These are phyloP conservation scores for Parachlorella kessleri DNA, from an alignment of 139 green algal species.

Conservation along the genomic window DNA sequence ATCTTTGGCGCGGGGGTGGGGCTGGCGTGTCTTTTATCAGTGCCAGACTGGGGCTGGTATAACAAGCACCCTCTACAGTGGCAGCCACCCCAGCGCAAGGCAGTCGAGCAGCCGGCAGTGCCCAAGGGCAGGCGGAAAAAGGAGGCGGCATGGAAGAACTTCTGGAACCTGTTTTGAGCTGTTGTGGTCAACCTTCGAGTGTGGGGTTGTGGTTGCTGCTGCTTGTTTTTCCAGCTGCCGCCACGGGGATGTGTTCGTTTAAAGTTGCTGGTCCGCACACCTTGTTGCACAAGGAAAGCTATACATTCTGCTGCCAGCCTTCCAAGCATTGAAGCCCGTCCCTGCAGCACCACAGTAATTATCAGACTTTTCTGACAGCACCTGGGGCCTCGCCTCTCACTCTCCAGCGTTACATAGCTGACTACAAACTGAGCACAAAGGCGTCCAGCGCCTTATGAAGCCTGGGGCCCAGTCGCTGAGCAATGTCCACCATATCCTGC, in stretches of 20 bases:
- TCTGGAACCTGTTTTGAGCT: background rate
- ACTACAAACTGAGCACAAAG: too few species aligned
- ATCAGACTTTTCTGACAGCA: too few species aligned
- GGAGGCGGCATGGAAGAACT: background rate
- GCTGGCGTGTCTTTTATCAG: constrained; percentile 8
- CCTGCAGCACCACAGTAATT: too few species aligned
- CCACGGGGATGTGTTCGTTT: too few species aligned
- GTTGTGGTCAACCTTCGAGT: background rate
- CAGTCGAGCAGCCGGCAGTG: background rate
- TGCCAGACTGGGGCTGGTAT: constrained; percentile 38
- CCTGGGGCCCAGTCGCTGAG: constrained; percentile 7
- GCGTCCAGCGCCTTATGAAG: constrained; percentile 21
- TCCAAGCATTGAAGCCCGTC: too few species aligned
- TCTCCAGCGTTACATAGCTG: too few species aligned
- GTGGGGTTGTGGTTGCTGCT: too few species aligned
- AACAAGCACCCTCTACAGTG: constrained; percentile 35
- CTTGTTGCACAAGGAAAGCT: too few species aligned
- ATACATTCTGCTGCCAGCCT: too few species aligned
- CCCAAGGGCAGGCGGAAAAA: background rate
- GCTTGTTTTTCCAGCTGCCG: too few species aligned
- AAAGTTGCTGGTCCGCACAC: too few species aligned
- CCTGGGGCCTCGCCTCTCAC: too few species aligned
- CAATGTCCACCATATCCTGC: constrained; percentile 46
- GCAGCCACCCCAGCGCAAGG: background rate
- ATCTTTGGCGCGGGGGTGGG: constrained; percentile 22